Percentiles rank a stretch among this genome's conserved stretches.
phyloP scores from a whole-genome alignment of 331 rosid genomes.

The Rosa hybrid region DNA sequence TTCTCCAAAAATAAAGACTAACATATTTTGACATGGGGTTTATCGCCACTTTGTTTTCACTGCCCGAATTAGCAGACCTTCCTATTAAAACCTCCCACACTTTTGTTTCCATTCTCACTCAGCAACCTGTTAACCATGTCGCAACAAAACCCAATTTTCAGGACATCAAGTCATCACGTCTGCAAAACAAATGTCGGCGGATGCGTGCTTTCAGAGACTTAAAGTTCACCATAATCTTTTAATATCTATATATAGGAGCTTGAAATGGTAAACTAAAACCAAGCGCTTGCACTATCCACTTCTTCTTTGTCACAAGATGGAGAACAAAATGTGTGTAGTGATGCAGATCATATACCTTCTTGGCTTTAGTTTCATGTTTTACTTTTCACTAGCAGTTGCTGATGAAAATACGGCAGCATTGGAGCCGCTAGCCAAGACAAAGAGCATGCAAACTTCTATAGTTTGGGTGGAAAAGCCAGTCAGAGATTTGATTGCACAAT shows the following conservation, averaged over 20 bases:
- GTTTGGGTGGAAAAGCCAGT: slow-evolving; percentile 42
- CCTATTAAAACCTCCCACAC: neutral
- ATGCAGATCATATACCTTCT: neutral
- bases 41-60: neutral
- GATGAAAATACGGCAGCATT: neutral
- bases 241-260: neutral
- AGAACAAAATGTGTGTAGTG: slow-evolving; percentile 5
- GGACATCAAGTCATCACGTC: no score
- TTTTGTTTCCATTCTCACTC: neutral
- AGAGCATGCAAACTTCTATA: slow-evolving; percentile 42
- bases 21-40: neutral
- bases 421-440: neutral
- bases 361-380: neutral
- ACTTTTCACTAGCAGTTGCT: neutral
- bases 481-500: no score
- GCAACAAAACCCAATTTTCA: neutral
- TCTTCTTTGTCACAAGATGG: neutral
- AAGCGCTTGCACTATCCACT: neutral
- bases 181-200: neutral
- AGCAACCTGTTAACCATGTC: neutral
- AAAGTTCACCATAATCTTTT: neutral
- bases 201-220: neutral
- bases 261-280: neutral
- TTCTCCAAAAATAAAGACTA: no score
- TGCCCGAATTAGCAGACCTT: neutral